phyloP scores from a whole-genome alignment of 2,329 filamentous ascomycete genomes.

The Cercospora sojina region DNA sequence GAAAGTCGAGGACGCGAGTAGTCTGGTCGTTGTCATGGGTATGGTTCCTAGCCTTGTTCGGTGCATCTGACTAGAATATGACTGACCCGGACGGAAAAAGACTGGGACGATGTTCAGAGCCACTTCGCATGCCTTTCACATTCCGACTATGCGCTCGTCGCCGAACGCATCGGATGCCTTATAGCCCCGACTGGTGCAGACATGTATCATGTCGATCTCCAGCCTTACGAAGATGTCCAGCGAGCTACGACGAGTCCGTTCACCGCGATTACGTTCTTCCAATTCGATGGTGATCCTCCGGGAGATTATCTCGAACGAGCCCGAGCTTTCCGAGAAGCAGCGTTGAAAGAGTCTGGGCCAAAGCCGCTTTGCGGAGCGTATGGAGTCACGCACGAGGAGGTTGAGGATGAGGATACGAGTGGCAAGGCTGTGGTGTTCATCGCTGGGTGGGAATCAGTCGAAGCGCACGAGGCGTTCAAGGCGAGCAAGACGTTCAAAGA shows the following conservation, averaged over 20 bases:
- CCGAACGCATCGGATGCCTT: not conserved
- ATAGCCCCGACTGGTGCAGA: not conserved
- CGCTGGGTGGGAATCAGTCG: slow-evolving; percentile 17
- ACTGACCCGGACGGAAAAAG: not conserved
- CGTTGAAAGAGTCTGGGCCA: not conserved
- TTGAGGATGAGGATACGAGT: slow-evolving; percentile 11
- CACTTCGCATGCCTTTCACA: slow-evolving; percentile 7
- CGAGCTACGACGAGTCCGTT: slow-evolving; percentile 6
- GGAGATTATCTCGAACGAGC: slow-evolving; percentile 6
- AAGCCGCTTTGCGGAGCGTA: slow-evolving; percentile 9
- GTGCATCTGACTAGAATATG: not conserved
- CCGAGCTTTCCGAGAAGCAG: not conserved
- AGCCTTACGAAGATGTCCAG: slow-evolving; percentile 9
- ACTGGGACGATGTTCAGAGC: slow-evolving; percentile 13
- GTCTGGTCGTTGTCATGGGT: not conserved
- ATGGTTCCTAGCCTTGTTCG: not conserved
- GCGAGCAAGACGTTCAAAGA: slow-evolving; percentile 10
- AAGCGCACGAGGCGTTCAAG: slow-evolving; percentile 16
- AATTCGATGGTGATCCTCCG: slow-evolving; percentile 15
- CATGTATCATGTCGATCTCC: slow-evolving; percentile 19
- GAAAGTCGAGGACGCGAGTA: not conserved
- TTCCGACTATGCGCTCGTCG: slow-evolving; percentile 3
- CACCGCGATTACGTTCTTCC: slow-evolving; percentile 19
- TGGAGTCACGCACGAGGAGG: slow-evolving; percentile 19
- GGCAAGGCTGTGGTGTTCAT: slow-evolving; percentile 16